These are phyloP conservation scores for Hibiscus mutabilis DNA, from an alignment of 345 rosid species.

Conservation along the genomic window DNA sequence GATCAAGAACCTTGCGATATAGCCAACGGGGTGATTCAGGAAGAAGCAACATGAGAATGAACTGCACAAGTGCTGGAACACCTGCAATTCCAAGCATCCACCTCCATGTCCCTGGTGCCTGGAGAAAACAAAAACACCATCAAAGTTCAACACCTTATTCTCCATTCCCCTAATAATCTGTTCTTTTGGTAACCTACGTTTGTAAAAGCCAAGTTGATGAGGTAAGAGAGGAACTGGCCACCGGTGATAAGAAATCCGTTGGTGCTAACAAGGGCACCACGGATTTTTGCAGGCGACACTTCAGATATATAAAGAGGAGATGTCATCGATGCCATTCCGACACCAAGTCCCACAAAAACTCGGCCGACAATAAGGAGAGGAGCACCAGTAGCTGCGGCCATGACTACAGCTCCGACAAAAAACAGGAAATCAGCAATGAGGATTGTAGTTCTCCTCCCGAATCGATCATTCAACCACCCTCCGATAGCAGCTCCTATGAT, in stretches of 20 bases:
- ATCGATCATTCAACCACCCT: conserved; percentile 72
- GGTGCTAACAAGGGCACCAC: conserved; percentile 87
- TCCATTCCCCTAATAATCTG: too few species aligned
- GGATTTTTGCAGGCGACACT: conserved; percentile 80
- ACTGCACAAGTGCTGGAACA: conserved; percentile 73
- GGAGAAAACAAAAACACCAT: not conserved
- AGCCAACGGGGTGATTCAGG: conserved; percentile 96
- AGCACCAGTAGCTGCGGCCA: conserved; percentile 69
- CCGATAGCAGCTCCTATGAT: conserved; percentile 78
- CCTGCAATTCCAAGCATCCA: conserved; percentile 98
- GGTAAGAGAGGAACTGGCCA: conserved; percentile 84
- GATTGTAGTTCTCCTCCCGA: conserved; percentile 53
- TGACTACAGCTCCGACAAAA: conserved; percentile 63
- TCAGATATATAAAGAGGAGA: conserved; percentile 87
- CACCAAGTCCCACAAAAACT: conserved; percentile 73
- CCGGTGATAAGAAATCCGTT: conserved; percentile 82
- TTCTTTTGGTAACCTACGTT: conserved; percentile 24
- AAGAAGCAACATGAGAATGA: conserved; percentile 57
- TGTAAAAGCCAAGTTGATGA: conserved; percentile 84
- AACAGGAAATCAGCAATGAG: conserved; percentile 69
- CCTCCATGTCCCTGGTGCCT: conserved; percentile 81
- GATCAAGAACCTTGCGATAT: conserved; percentile 50
- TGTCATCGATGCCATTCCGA: conserved; percentile 94
- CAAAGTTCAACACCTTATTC: not conserved
- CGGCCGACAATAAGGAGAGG: conserved; percentile 57